Conservation (phyloP, 2,329 filamentous ascomycete species). For the Colletotrichum eremochloae region DNA sequence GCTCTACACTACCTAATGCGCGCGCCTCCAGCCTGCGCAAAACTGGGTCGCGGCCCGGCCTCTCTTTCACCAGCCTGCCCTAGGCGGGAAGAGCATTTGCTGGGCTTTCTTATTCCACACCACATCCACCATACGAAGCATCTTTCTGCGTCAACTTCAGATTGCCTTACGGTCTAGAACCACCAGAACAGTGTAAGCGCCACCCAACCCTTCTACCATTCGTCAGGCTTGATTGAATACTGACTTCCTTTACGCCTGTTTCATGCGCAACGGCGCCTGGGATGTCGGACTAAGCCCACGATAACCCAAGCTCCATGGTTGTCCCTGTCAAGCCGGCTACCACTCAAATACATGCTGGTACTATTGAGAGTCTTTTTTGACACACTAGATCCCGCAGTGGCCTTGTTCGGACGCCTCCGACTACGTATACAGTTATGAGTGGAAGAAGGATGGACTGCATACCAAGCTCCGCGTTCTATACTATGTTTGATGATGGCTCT, state of each 20-base stretch:
- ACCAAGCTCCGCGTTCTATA: neutral
- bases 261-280: neutral
- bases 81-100: neutral
- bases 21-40: conserved; percentile 33
- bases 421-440: neutral
- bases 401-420: neutral
- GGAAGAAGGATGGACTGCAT: neutral
- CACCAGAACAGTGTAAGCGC: neutral
- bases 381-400: neutral
- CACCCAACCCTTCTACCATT: neutral
- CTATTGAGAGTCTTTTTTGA: neutral
- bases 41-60: conserved; percentile 28
- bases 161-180: neutral
- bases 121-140: neutral
- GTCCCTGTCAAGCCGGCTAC: neutral
- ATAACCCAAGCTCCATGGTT: too few species aligned
- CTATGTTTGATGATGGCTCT: neutral
- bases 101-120: neutral
- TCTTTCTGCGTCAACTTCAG: neutral
- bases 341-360: neutral
- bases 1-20: conserved; percentile 16
- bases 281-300: neutral
- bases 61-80: conserved; percentile 6
- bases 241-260: neutral
- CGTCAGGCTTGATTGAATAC: neutral